These are phyloP conservation scores for Diaporthe citri DNA, from an alignment of 2,329 filamentous ascomycete genomes.

Conservation along the genomic window DNA sequence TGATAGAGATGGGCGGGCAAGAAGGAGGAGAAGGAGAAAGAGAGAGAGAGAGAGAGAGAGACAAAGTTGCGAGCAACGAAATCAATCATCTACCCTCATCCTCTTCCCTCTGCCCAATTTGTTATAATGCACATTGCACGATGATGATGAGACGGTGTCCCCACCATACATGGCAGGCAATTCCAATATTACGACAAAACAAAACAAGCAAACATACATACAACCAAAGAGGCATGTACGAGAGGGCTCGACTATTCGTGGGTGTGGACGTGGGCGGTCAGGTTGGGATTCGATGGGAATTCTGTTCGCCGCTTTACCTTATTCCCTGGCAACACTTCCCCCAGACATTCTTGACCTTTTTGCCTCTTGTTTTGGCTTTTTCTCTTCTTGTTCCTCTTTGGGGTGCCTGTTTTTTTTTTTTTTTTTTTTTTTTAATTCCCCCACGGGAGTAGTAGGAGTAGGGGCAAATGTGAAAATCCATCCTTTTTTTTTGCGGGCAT, in stretches of 20 bases:
- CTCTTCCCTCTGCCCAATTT: not conserved
- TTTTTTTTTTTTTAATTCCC: conserved; percentile 10
- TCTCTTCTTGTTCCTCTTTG: not conserved
- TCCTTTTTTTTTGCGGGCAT: not conserved
- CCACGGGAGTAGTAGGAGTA: not conserved
- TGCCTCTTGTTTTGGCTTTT: not conserved
- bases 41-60: not conserved
- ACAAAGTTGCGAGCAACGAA: conserved; percentile 13
- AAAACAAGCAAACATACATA: conserved; percentile 13
- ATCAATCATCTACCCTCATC: conserved; percentile 3
- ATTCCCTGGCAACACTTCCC: not conserved
- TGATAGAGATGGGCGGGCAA: conserved; percentile 2
- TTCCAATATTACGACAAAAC: not conserved
- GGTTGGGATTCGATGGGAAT: not conserved
- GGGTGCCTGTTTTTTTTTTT: not conserved
- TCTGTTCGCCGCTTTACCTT: not conserved
- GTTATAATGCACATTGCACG: conserved; percentile 27
- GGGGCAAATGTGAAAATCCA: not conserved
- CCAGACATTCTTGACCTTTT: not conserved
- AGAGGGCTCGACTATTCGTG: not conserved
- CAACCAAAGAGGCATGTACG: not conserved
- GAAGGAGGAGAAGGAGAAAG: not conserved
- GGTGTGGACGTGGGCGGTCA: not conserved
- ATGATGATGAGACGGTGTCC: conserved; percentile 17
- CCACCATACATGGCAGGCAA: not conserved